Percentiles rank a stretch among this genome's conserved stretches.
Evolutionary conservation across 2,329 filamentous ascomycete genomes (phyloP).

Genomic region (Exophiala spinifera): DNA sequence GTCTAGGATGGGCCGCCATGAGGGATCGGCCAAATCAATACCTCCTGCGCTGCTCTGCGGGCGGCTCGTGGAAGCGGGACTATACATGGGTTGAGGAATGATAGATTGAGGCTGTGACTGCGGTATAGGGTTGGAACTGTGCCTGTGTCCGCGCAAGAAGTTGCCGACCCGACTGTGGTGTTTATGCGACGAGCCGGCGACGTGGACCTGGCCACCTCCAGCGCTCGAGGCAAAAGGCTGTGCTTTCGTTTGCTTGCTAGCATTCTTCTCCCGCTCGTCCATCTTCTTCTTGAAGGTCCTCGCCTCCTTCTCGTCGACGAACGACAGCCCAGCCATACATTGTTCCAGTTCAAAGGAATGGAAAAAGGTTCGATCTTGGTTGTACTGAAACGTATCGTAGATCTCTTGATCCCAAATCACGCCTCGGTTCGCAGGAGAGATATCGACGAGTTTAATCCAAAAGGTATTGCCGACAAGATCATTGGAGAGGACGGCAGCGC

Average conservation of each 20-base stretch:
- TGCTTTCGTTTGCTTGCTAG: conserved; percentile 77
- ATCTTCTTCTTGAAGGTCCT: conserved; percentile 97
- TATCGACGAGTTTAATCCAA: conserved; percentile 96
- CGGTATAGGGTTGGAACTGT: conserved; percentile 39
- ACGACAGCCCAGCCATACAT: conserved; percentile 84
- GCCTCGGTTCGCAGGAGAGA: conserved; percentile 76
- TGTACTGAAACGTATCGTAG: conserved; percentile 91
- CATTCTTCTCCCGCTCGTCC: conserved; percentile 92
- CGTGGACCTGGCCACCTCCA: conserved; percentile 45
- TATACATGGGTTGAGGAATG: conserved; percentile 27
- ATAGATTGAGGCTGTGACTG: conserved; percentile 29
- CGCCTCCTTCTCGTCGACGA: conserved; percentile 95
- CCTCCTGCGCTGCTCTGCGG: conserved; percentile 30
- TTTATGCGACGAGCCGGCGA: conserved; percentile 39
- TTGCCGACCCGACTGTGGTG: conserved; percentile 51
- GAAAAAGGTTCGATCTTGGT: conserved; percentile 96
- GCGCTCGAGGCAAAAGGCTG: conserved; percentile 65
- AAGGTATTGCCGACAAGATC: conserved; percentile 93
- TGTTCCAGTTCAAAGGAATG: conserved; percentile 95
- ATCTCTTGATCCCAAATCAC: conserved; percentile 98
- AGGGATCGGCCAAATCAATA: conserved; percentile 61
- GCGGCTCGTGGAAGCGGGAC: conserved; percentile 23
- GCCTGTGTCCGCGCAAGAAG: conserved; percentile 51
- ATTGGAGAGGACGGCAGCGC: conserved; percentile 85
- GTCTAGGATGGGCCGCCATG: conserved; percentile 59